These are phyloP conservation scores for Cyclostephanos tholiformis DNA, from an alignment of 108 stramenopile genomes.

Conservation along the genomic window DNA sequence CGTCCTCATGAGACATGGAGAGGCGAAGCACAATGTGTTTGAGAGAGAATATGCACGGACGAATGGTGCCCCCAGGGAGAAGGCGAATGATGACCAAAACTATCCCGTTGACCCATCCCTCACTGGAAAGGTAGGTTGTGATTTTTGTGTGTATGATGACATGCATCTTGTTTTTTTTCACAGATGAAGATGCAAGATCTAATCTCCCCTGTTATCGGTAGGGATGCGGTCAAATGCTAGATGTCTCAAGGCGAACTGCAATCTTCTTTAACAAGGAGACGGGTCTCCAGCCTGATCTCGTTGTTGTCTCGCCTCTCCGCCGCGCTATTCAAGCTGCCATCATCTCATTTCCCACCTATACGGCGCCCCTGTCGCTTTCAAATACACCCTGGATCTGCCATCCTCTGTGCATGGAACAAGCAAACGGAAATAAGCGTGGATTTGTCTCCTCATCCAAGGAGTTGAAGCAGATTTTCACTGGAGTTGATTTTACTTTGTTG, in stretches of 20 bases:
- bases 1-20: conserved; percentile 48
- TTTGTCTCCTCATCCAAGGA: conserved; percentile 26
- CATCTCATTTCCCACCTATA: conserved; percentile 44
- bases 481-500: conserved; percentile 37
- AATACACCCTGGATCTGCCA: conserved; percentile 49
- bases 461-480: conserved; percentile 38
- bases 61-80: conserved; percentile 34
- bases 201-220: neutral
- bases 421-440: conserved; percentile 51
- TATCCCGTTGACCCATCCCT: conserved; percentile 51
- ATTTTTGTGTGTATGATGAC: neutral
- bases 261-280: conserved; percentile 51
- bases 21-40: conserved; percentile 47
- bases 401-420: conserved; percentile 42
- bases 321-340: conserved; percentile 51
- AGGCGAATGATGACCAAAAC: conserved; percentile 42
- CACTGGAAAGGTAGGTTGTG: conserved; percentile 35
- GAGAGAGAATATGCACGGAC: conserved; percentile 41
- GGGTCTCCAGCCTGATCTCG: conserved; percentile 44
- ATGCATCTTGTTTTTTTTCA: neutral
- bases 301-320: conserved; percentile 50
- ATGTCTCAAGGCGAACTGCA: conserved; percentile 42
- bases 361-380: conserved; percentile 23
- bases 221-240: conserved; percentile 52
- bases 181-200: neutral